phyloP scores from a whole-genome alignment of 2,329 filamentous ascomycete genomes.

The Trichoderma pleuroti region DNA sequence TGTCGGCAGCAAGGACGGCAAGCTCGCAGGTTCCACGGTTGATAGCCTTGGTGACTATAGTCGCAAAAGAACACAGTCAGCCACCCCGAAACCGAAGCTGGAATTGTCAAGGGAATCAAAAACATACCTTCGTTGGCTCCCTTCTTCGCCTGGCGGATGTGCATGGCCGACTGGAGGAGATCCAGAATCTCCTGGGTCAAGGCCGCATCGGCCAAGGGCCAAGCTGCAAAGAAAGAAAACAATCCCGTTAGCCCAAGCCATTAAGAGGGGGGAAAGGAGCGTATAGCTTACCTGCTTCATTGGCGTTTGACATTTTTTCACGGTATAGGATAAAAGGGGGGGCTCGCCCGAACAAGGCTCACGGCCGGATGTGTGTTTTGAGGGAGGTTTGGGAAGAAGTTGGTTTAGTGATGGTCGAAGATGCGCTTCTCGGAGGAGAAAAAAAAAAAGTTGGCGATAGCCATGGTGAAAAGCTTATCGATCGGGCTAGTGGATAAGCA shows the following conservation, averaged over 20 bases:
- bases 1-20: conserved; percentile 85
- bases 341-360: conserved; percentile 48
- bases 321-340: conserved; percentile 24
- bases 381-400: conserved; percentile 18
- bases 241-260: not conserved
- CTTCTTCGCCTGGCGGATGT: conserved; percentile 74
- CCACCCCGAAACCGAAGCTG: not conserved
- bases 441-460: conserved; percentile 7
- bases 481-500: not conserved
- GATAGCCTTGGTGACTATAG: conserved; percentile 69
- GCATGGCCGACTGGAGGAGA: conserved; percentile 70
- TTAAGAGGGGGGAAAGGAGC: no score
- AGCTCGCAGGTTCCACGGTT: conserved; percentile 90
- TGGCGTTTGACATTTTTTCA: conserved; percentile 15
- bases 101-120: not conserved
- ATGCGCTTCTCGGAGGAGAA: not conserved
- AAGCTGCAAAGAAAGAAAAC: conserved; percentile 44
- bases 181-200: conserved; percentile 81
- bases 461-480: conserved; percentile 9
- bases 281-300: conserved; percentile 13
- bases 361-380: conserved; percentile 43
- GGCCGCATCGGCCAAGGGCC: conserved; percentile 69
- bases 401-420: conserved; percentile 13
- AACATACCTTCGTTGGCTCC: conserved; percentile 69
- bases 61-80: conserved; percentile 13